Percentiles rank a stretch among this genome's conserved stretches.
These are phyloP conservation scores for Clonostachys rosea DNA, from an alignment of 2,329 filamentous ascomycete species.

Conservation along the genomic window DNA sequence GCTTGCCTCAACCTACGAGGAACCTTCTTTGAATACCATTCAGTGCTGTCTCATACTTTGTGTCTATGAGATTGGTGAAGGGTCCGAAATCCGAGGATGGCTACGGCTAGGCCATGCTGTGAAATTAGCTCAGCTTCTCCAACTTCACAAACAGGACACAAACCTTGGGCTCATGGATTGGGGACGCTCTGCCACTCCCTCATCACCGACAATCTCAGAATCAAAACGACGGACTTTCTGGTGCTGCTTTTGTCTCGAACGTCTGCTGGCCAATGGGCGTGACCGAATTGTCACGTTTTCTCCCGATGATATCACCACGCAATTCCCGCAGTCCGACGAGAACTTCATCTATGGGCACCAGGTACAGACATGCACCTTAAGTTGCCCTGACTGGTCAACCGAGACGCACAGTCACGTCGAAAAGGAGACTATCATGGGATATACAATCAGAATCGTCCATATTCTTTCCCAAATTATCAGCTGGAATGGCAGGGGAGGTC, in stretches of 20 bases:
- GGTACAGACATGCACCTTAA: background rate
- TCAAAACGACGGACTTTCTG: conserved; percentile 1
- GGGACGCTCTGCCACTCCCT: background rate
- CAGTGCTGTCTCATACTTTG: conserved; percentile 2
- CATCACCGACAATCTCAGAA: background rate
- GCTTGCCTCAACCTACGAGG: background rate
- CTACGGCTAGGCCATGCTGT: background rate
- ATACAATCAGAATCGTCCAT: background rate
- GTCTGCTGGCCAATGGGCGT: background rate
- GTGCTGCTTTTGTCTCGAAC: conserved; percentile 1
- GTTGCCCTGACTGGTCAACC: background rate
- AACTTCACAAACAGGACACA: background rate
- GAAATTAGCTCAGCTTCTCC: conserved; percentile 1
- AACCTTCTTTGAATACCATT: background rate
- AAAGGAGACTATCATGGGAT: background rate
- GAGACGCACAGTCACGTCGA: background rate
- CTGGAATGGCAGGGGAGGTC: background rate
- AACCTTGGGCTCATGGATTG: conserved; percentile 1
- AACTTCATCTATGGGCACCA: background rate
- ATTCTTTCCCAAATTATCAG: background rate
- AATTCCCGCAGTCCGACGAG: background rate
- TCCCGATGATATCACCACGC: background rate
- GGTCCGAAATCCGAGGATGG: background rate
- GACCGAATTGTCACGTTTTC: background rate
- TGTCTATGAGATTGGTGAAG: background rate